Evolutionary conservation across 2,329 filamentous ascomycete genomes (phyloP).

Genomic region (Bipolaris oryzae): DNA sequence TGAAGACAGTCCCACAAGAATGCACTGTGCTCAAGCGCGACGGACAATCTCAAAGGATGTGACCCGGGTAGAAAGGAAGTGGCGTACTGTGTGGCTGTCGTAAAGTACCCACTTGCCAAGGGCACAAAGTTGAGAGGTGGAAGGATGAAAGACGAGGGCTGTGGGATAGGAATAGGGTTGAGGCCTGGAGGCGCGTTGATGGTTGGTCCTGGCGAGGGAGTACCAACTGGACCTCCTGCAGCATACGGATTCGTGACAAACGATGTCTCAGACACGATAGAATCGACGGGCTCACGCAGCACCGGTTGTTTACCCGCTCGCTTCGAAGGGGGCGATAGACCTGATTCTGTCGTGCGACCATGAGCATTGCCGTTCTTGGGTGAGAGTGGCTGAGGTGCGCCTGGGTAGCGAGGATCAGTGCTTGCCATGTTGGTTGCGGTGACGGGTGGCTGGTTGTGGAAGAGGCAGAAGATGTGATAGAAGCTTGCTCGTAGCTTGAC

Average conservation of each 20-base stretch:
- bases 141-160: conserved; percentile 74
- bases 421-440: conserved; percentile 45
- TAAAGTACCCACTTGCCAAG: conserved; percentile 80
- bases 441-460: conserved; percentile 87
- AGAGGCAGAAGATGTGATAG: conserved; percentile 95
- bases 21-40: conserved; percentile 89
- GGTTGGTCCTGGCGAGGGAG: conserved; percentile 51
- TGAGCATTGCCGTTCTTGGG: conserved; percentile 34
- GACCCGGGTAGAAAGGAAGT: conserved; percentile 81
- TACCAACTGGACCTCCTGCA: conserved; percentile 46
- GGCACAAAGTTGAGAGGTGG: conserved; percentile 82
- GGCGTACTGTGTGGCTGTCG: conserved; percentile 74
- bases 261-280: conserved; percentile 57
- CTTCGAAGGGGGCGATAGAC: conserved; percentile 40
- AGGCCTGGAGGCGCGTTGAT: conserved; percentile 54
- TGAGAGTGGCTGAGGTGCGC: conserved; percentile 33
- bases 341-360: conserved; percentile 31
- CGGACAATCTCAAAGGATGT: conserved; percentile 84
- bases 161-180: conserved; percentile 50
- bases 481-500: conserved; percentile 94
- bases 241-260: conserved; percentile 59
- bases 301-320: conserved; percentile 46
- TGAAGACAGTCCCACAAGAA: conserved; percentile 94
- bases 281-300: conserved; percentile 57
- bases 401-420: conserved; percentile 36